Evolutionary conservation across 2,329 filamentous ascomycete species (phyloP), one percentile per base, ranked within the genome.

Genomic region (Xylogone sp.): DNA sequence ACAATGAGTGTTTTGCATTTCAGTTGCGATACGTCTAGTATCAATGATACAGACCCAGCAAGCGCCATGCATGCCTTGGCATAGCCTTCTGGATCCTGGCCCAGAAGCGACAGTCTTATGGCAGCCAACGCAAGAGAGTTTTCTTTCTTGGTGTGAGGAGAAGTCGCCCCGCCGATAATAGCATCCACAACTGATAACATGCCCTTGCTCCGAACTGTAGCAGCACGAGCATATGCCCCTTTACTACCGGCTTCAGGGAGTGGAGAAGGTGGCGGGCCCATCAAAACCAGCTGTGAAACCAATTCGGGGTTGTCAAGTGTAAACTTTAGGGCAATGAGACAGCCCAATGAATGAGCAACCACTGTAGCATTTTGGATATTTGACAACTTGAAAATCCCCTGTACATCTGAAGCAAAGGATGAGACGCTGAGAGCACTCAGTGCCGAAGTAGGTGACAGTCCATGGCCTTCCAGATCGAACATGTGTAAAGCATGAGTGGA

Each of bases 381-480:
- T 8, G 67, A 64, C 21, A 65, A 50, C 3, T 67, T 48, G 53
- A 74, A 70, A 1, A 80, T 43, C 2, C 63, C 65, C 2, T 62
- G 49, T 1, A 80, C 58, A 50, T 80, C 77, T 0, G 54, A 53
- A 0, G 72, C 71, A 43, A 77, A 71, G 0, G 70, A 75, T 0
- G 63, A 58, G 34, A 82, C 71, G 5, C 65, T 71, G 10, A 78
- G 48, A 2, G 56, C 56, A 46, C 67, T 73, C 2, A 70, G 63
- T 0, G 78, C 72, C 8, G 70, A 71, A 0, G 78, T 80, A 0
- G 78, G 77, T 1, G 75, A 77, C 6, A 77, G 65, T 0, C 79
- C 79, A 54, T 81, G 78, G 2, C 79, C 79, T 62, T 83, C 79
- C 2, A 83, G 65, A 54, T 83, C 80, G 52, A 75, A 74, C 0